Percentiles rank a stretch among this genome's conserved stretches.
These are phyloP conservation scores for Homolaphlyctis polyrhiza DNA, from an alignment of 371 early-diverging fungal genomes.

Conservation along the genomic window DNA sequence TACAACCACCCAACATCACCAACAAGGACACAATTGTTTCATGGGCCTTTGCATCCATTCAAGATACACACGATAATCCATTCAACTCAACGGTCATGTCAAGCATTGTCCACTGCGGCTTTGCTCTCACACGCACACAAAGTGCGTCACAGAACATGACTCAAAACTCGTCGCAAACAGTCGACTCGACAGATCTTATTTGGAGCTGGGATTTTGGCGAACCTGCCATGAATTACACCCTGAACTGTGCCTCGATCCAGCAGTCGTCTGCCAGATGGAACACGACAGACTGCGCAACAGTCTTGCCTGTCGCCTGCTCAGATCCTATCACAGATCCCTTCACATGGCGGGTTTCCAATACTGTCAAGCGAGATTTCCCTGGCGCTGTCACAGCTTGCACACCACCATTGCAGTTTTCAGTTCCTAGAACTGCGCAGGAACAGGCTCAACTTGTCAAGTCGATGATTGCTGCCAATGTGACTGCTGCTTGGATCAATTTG, in stretches of 20 bases:
- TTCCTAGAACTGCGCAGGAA: neutral
- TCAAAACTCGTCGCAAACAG: too few relatives aligned
- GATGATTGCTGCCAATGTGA: neutral
- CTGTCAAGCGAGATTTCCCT: neutral
- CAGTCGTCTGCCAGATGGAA: neutral
- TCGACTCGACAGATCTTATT: too few relatives aligned
- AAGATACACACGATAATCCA: neutral
- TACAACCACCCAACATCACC: neutral
- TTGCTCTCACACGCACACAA: neutral
- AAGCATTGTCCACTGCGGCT: neutral
- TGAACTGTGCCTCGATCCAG: neutral
- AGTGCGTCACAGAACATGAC: neutral
- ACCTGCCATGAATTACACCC: neutral
- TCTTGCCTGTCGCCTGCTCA: neutral
- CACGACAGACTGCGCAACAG: neutral
- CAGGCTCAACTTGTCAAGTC: neutral
- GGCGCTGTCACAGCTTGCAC: neutral
- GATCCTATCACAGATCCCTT: neutral
- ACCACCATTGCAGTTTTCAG: neutral
- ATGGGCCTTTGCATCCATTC: neutral
- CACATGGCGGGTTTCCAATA: neutral
- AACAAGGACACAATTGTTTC: neutral
- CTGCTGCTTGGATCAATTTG: neutral
- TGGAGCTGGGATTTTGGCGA: neutral
- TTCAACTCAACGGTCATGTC: neutral